phyloP scores from a whole-genome alignment of 495 filamentous ascomycete species.

The Penicillium desertorum region DNA sequence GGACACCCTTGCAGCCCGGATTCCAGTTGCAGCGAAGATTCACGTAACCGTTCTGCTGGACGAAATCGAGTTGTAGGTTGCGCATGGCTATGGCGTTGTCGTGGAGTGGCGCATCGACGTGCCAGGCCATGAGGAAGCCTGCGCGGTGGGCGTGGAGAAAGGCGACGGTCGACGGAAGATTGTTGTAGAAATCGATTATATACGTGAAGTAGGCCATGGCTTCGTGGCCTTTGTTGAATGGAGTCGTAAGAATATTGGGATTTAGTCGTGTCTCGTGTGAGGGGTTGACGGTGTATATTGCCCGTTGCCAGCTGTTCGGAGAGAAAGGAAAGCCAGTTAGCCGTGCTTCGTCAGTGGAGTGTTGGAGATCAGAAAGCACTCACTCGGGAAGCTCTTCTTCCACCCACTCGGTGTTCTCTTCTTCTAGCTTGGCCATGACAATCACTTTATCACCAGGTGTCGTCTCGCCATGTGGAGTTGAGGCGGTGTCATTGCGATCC shows the following conservation, averaged over 20 bases:
- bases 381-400: conserved; percentile 53
- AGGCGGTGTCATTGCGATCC: conserved; percentile 20
- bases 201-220: conserved; percentile 73
- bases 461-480: conserved; percentile 15
- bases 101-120: conserved; percentile 57
- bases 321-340: not conserved
- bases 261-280: conserved; percentile 49
- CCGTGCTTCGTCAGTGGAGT: not conserved
- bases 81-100: conserved; percentile 56
- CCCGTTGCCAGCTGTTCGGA: conserved; percentile 51
- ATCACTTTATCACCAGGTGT: conserved; percentile 45
- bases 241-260: conserved; percentile 35
- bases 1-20: conserved; percentile 56
- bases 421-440: conserved; percentile 58
- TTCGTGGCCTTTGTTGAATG: conserved; percentile 72
- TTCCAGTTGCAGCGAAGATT: conserved; percentile 67
- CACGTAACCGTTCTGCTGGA: conserved; percentile 60
- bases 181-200: conserved; percentile 68
- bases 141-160: conserved; percentile 67
- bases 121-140: conserved; percentile 56
- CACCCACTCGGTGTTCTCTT: conserved; percentile 63
- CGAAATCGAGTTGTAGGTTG: conserved; percentile 48
- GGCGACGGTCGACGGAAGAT: conserved; percentile 62
- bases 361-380: conserved; percentile 13
- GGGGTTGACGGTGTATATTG: conserved; percentile 66